Evolutionary conservation across 306 rosid species (phyloP).

Genomic region (Gleditsia sinensis): DNA sequence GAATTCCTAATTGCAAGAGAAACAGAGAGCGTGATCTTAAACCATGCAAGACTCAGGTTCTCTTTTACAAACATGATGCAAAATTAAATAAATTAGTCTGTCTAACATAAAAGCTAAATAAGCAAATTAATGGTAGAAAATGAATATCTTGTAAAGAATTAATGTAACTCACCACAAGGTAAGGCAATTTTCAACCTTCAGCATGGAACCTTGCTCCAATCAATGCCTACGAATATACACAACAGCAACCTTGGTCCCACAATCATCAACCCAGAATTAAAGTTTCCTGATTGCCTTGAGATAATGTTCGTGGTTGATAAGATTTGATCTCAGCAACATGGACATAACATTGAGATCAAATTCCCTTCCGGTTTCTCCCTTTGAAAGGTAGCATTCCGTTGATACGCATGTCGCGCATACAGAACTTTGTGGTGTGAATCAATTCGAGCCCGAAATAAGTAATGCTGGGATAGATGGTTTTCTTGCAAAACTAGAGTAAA

Average conservation of each 20-base stretch:
- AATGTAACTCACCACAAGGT: conserved; percentile 34
- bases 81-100: background rate
- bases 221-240: conserved; percentile 13
- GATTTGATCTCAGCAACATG: conserved; percentile 86
- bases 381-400: conserved; percentile 91
- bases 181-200: conserved; percentile 18
- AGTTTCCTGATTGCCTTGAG: conserved; percentile 61
- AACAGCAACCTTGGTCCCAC: conserved; percentile 26
- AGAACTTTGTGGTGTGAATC: conserved; percentile 94
- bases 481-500: background rate
- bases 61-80: background rate
- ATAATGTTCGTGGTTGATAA: conserved; percentile 75
- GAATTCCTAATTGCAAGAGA: background rate
- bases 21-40: background rate
- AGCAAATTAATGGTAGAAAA: background rate
- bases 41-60: background rate
- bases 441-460: conserved; percentile 80
- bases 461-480: conserved; percentile 2
- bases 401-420: conserved; percentile 93
- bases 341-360: conserved; percentile 78
- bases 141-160: conserved; percentile 20
- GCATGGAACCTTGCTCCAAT: conserved; percentile 23
- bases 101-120: background rate
- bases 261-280: conserved; percentile 41
- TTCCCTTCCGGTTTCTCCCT: conserved; percentile 80